These are phyloP conservation scores for Pythium volutum DNA, from an alignment of 352 stramenopile genomes.

Conservation along the genomic window DNA sequence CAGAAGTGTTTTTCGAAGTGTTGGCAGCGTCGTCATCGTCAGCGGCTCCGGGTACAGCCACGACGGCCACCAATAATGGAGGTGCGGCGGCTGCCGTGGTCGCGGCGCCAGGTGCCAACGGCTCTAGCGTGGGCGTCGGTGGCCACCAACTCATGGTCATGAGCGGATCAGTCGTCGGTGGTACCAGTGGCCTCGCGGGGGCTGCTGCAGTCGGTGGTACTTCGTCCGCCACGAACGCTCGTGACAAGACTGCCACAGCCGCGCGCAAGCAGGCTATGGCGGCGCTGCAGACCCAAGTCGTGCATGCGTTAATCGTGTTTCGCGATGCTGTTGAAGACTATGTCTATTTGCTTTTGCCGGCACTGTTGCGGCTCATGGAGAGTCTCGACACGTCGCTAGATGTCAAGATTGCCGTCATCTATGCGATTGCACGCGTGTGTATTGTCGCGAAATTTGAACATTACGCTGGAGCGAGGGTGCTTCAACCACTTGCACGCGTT, in stretches of 20 bases:
- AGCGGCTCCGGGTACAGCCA: not conserved
- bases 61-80: too few species aligned
- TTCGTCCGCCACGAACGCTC: not conserved
- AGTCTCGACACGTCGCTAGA: conserved; percentile 81
- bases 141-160: conserved; percentile 22
- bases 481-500: conserved; percentile 69
- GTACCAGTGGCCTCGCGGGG: not conserved
- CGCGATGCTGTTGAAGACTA: conserved; percentile 92
- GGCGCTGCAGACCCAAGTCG: conserved; percentile 75
- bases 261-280: conserved; percentile 26
- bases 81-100: conserved; percentile 1
- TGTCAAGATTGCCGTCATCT: conserved; percentile 73
- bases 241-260: conserved; percentile 23
- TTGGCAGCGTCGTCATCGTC: conserved; percentile 21
- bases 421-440: conserved; percentile 63
- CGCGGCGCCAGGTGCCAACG: not conserved
- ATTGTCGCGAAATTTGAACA: conserved; percentile 74
- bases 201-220: too few species aligned
- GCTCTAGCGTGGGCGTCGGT: not conserved
- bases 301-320: conserved; percentile 90
- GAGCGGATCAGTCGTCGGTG: not conserved
- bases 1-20: conserved; percentile 45
- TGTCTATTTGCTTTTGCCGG: conserved; percentile 93
- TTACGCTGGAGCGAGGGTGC: conserved; percentile 68
- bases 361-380: conserved; percentile 92